Evolutionary conservation across 495 filamentous ascomycete genomes (phyloP), one percentile per base, ranked within the genome.

Genomic region (Chaetomium fimeti): DNA sequence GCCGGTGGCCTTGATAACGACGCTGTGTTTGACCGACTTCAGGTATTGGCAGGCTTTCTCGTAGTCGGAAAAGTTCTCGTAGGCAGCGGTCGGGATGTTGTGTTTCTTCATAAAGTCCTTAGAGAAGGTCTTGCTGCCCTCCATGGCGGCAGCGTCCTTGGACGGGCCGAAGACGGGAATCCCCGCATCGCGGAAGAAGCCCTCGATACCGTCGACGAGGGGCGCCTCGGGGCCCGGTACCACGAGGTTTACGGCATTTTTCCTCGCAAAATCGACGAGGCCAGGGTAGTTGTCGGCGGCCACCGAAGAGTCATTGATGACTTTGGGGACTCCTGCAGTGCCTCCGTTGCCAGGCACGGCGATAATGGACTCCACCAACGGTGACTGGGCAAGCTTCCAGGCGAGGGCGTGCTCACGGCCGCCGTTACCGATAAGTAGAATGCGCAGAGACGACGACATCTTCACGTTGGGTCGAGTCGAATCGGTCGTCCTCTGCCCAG

Each of bases 81-180:
- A 98, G 29, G 81, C 83, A 8, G 95, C 94, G 2, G 94, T 98
- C 45, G 94, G 93, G 68, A 98, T 97, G 68, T 82, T 81, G 76
- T 96, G 87, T 65, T 87, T 85, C 75, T 90, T 85, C 95, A 98
- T 98, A 75, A 98, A 98, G 77, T 98, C 93, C 76, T 98, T 98
- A 36, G 91, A 90, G 78, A 95, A 98, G 16, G 93, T 89, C 81
- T 98, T 98, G 74, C 89, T 93, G 60, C 94, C 94, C 76, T 98
- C 94, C 88, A 98, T 89, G 59, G 84, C 83, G 32, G 95, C 93
- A 45, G 94, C 95, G 43, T 83, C 84, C 79, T 91, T 87, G 54
- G 88, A 89, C 3, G 94, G 94, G 16, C 94, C 94, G 69, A 96
- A 98, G 77, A 87, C 89, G 70, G 85, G 82, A 68, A 97, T 92